Evolutionary conservation across 495 filamentous ascomycete species (phyloP).

Genomic region (Aspergillus cavernicola): DNA sequence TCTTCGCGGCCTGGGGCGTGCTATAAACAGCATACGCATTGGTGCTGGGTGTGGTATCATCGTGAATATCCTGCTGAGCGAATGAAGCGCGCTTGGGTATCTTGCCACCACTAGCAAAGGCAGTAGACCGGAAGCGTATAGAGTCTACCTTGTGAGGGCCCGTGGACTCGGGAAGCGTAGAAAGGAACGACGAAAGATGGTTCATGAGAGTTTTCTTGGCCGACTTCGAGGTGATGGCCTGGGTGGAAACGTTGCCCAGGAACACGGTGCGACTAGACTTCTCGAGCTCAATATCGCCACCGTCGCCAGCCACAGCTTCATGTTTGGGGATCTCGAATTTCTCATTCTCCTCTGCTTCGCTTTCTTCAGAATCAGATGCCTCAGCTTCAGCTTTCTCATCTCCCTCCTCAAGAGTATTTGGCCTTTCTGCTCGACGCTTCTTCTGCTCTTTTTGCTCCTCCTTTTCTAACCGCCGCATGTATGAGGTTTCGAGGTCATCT

Average conservation of each 20-base stretch:
- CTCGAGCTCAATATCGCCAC: conserved; percentile 58
- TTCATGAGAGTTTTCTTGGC: conserved; percentile 71
- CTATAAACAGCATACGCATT: conserved; percentile 93
- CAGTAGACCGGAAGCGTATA: conserved; percentile 87
- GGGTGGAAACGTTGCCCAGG: conserved; percentile 81
- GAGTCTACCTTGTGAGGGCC: conserved; percentile 73
- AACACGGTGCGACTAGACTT: conserved; percentile 91
- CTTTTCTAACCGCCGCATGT: conserved; percentile 68
- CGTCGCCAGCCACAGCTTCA: conserved; percentile 44
- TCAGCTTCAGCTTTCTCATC: conserved; percentile 26
- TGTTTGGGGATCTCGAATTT: conserved; percentile 47
- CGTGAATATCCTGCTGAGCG: conserved; percentile 75
- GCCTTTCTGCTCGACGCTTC: conserved; percentile 29
- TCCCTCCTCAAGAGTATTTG: conserved; percentile 16
- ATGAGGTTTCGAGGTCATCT: conserved; percentile 76
- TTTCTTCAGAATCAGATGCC: conserved; percentile 13
- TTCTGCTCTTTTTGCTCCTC: conserved; percentile 52
- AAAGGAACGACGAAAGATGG: conserved; percentile 60
- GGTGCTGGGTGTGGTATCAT: conserved; percentile 84
- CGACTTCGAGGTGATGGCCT: conserved; percentile 74
- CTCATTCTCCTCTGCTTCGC: conserved; percentile 27
- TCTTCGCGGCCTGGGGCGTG: conserved; percentile 65
- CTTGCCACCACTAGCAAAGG: conserved; percentile 64
- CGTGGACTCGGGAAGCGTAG: conserved; percentile 38
- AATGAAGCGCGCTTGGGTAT: conserved; percentile 89